Evolutionary conservation across 768 basidiomycete genomes (phyloP), one percentile per base, ranked within the genome.

Genomic region (Dacryopinax spathularia): DNA sequence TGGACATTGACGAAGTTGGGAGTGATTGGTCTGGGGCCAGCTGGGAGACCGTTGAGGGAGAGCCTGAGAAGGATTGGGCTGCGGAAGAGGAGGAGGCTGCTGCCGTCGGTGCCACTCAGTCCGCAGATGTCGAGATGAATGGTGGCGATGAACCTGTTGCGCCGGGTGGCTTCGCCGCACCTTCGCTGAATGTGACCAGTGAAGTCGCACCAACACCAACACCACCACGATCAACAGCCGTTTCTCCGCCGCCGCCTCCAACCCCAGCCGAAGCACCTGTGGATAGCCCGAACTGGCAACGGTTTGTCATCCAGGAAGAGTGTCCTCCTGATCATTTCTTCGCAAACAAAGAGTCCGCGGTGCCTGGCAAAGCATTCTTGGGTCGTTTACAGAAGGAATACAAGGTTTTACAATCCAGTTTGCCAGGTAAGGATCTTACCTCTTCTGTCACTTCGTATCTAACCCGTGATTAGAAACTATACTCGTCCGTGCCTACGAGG

Each of bases 401-500:
- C 74, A 83, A 84, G 36, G 86, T 85, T 0, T 78, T 97, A 34
- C 77, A 82, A 33, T 85, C 76, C 64, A 90, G 90, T 67, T 73
- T 96, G 62, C 93, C 93, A 72, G 91, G 92, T 92, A 64, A 64
- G 79, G 71, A 20, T 4, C 7, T 13, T 6, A 33, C 16, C 39
- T 34, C 29, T 34, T 36, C 34, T 33, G 4, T 62, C 34, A 34
- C 56, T 12, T 18, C 12, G 18, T 44, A 59, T n/a, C 66, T 48
- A 56, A 56, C 29, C 39, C 37, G 29, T 56, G 33, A 31, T 9
- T 69, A 89, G 91, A 92, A 65, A 86, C 87, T 15, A 93, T 97
- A 67, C 70, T 95, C 62, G 89, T 97, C 59, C 84, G 92, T 64
- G 87, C 87, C 27, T 97, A 89, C 71, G 93, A 96, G 73, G 88